A percentile compares a stretch with the other conserved stretches of the same genome.
These are phyloP conservation scores for Datisca glomerata DNA, from an alignment of 306 rosid genomes.

Conservation along the genomic window DNA sequence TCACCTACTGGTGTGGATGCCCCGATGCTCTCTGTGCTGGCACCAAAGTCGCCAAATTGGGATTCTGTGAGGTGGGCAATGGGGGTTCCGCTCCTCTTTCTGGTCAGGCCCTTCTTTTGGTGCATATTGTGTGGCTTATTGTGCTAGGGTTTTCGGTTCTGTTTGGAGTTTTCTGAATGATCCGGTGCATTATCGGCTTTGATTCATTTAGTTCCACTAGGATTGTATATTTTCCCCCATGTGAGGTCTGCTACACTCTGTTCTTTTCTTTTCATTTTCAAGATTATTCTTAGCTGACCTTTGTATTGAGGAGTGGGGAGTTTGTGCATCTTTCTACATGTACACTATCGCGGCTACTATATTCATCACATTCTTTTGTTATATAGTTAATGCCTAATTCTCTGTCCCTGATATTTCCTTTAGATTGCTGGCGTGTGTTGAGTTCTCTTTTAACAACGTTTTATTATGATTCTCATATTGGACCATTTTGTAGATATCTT, in stretches of 20 bases:
- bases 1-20: constrained; percentile 95
- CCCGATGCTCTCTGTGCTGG: constrained; percentile 74
- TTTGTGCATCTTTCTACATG: background rate
- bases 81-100: constrained; percentile 62
- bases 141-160: constrained; percentile 62
- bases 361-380: background rate
- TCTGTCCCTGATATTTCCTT: background rate
- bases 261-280: background rate
- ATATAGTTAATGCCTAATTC: background rate
- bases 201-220: background rate
- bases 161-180: constrained; percentile 58
- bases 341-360: background rate
- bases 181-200: background rate
- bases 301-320: background rate
- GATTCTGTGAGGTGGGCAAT: constrained; percentile 73
- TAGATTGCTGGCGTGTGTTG: too few relatives aligned
- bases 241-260: too few relatives aligned
- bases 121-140: constrained; percentile 81
- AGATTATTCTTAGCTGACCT: background rate
- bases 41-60: constrained; percentile 41
- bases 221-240: background rate
- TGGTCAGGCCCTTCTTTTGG: constrained; percentile 76
- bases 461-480: too few relatives aligned
- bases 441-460: too few relatives aligned
- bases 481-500: too few relatives aligned